These are phyloP conservation scores for Populus tremula DNA, from an alignment of 345 rosid genomes.

Conservation along the genomic window DNA sequence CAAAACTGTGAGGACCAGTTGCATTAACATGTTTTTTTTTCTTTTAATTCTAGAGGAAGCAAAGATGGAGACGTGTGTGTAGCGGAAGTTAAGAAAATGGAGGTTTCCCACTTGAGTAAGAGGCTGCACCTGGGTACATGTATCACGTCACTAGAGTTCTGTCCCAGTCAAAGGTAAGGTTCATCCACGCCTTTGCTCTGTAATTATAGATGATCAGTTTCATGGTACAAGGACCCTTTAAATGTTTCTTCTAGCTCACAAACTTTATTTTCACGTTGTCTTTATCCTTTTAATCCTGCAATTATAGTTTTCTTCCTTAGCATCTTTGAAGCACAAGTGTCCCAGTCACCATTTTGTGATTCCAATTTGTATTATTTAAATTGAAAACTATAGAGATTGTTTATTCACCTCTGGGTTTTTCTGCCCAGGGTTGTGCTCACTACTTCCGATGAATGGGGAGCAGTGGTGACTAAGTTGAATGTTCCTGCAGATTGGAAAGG, in stretches of 20 bases:
- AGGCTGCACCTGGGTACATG: slow-evolving; percentile 79
- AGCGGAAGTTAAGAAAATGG: slow-evolving; percentile 90
- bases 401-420: slow-evolving; percentile 3
- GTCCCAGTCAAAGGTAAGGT: slow-evolving; percentile 73
- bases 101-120: slow-evolving; percentile 78
- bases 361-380: not conserved
- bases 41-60: slow-evolving; percentile 57
- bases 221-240: not conserved
- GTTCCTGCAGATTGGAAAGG: slow-evolving; percentile 98
- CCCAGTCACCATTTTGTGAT: not conserved
- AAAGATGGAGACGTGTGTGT: slow-evolving; percentile 84
- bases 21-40: not conserved
- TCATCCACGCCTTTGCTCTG: not conserved
- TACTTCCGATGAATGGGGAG: slow-evolving; percentile 80
- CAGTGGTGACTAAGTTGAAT: slow-evolving; percentile 68
- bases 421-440: slow-evolving; percentile 69
- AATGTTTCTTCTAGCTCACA: not conserved
- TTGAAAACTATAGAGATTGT: not conserved
- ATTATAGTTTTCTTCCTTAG: not conserved
- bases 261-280: not conserved
- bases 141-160: slow-evolving; percentile 72
- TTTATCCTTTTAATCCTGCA: not conserved
- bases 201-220: not conserved
- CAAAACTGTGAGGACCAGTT: not conserved
- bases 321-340: not conserved